Evolutionary conservation across 768 basidiomycete genomes (phyloP).

Genomic region (Stropharia rugosoannulata): DNA sequence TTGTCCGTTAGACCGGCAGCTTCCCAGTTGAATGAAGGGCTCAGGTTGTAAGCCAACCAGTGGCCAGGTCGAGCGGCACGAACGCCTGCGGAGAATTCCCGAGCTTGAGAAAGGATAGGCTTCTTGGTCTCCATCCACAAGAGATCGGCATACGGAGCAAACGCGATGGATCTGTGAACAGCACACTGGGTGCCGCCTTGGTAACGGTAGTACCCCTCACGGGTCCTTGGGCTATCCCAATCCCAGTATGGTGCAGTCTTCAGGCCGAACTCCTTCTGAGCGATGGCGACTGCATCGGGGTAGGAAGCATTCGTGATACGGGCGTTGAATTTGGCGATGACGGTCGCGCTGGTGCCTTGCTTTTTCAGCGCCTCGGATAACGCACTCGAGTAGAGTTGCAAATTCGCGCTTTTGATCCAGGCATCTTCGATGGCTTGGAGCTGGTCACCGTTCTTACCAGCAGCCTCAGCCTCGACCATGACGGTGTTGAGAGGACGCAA

Average conservation of each 20-base stretch:
- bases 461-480: conserved; percentile 83
- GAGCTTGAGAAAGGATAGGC: conserved; percentile 89
- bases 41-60: conserved; percentile 96
- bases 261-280: conserved; percentile 77
- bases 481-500: conserved; percentile 70
- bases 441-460: conserved; percentile 75
- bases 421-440: conserved; percentile 88
- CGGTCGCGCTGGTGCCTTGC: conserved; percentile 49
- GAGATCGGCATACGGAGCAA: conserved; percentile 90
- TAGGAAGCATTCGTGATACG: conserved; percentile 71
- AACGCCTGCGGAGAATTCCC: conserved; percentile 89
- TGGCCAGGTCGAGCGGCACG: conserved; percentile 80
- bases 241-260: conserved; percentile 82
- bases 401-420: conserved; percentile 78
- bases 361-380: conserved; percentile 66
- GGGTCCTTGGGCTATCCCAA: conserved; percentile 92
- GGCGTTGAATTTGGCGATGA: conserved; percentile 60
- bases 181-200: conserved; percentile 96
- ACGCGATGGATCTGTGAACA: conserved; percentile 87
- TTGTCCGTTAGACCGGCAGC: conserved; percentile 84
- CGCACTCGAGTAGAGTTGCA: conserved; percentile 75
- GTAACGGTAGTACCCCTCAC: conserved; percentile 97
- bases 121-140: conserved; percentile 98
- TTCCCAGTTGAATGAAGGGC: conserved; percentile 93
- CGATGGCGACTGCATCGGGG: conserved; percentile 67